Base-by-base conservation (phyloP, 225 moss, liverwort and hornwort species). In the Pseudisothecium myosuroides region DNA sequence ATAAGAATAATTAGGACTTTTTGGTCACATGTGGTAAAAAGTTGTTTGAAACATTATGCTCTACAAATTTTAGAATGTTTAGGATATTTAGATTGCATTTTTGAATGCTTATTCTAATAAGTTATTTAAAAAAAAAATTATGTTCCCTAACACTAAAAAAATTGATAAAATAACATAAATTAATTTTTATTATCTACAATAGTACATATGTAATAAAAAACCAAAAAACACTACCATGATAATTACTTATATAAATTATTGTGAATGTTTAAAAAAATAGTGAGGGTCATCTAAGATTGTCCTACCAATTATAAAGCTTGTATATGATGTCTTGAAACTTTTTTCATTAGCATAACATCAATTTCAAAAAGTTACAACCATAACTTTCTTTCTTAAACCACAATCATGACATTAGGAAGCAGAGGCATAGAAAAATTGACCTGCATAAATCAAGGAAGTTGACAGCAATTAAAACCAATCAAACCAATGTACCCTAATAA, bases 21-120 rank as follows among this genome's bases (percentile, higher is more conserved):
- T 24, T 37, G 1, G 2, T 55, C 31, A 31, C 11, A 18, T 31
- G 18, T 74, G 1, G 1, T 50, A 76, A 32, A 76, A 76, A 50
- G 0, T 50, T 76, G 21, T 31, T 0, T 4, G 0, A 49, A 22
- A 23, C 6, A 22, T 55, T 22, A 24, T 10, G 10, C 4, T 55
- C 15, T 0, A 37, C 17, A 26, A 11, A n/a, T 17, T 56, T 58
- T 17, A 11, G n/a, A 56, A 26, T 0, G 0, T 17, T 11, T 58
- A 11, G 16, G 5, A 0, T 58, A 28, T 39, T 26, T 12, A 18
- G 11, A 41, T 21, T 43, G 14, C 43, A 32, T 20, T 62, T 80
- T 28, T 1, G 20, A 17, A 56, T 26, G 7, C 6, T 24, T 56
- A 7, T 2, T 56, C 2, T 11, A 55, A 3, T 24, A 27, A 34